These are phyloP conservation scores for Neonectria neomacrospora DNA, from an alignment of 2,329 filamentous ascomycete species.

Conservation along the genomic window DNA sequence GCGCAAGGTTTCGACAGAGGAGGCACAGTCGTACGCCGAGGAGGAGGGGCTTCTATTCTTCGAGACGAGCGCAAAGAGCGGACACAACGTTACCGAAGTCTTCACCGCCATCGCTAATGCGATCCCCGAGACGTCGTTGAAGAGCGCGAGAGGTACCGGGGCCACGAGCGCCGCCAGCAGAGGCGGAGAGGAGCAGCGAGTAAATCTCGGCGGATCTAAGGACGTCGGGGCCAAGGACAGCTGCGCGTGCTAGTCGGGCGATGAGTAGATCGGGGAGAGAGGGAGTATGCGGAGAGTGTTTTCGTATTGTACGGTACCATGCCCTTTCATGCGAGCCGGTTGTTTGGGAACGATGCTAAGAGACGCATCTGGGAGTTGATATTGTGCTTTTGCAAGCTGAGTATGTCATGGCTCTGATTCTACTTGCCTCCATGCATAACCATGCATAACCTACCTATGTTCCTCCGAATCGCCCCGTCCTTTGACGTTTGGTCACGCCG, in stretches of 20 bases:
- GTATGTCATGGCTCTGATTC: slow-evolving; percentile 34
- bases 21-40: slow-evolving; percentile 92
- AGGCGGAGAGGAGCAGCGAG: slow-evolving; percentile 75
- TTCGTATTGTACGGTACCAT: slow-evolving; percentile 43
- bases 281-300: slow-evolving; percentile 28
- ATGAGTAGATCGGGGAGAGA: slow-evolving; percentile 20
- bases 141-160: slow-evolving; percentile 82
- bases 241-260: slow-evolving; percentile 78
- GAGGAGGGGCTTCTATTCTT: slow-evolving; percentile 96
- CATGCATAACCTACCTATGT: slow-evolving; percentile 10
- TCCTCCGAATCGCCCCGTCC: not conserved
- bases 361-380: slow-evolving; percentile 46
- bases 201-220: slow-evolving; percentile 81
- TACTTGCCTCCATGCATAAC: slow-evolving; percentile 14
- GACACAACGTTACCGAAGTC: slow-evolving; percentile 92
- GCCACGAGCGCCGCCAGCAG: slow-evolving; percentile 70
- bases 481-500: not conserved
- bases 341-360: slow-evolving; percentile 45
- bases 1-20: slow-evolving; percentile 88
- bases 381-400: slow-evolving; percentile 34
- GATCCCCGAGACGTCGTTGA: slow-evolving; percentile 95
- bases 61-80: slow-evolving; percentile 97
- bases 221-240: slow-evolving; percentile 86
- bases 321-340: slow-evolving; percentile 42
- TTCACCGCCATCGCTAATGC: slow-evolving; percentile 98